Evolutionary conservation across 352 stramenopile species (phyloP).

Genomic region (Globisporangium irregulare): DNA sequence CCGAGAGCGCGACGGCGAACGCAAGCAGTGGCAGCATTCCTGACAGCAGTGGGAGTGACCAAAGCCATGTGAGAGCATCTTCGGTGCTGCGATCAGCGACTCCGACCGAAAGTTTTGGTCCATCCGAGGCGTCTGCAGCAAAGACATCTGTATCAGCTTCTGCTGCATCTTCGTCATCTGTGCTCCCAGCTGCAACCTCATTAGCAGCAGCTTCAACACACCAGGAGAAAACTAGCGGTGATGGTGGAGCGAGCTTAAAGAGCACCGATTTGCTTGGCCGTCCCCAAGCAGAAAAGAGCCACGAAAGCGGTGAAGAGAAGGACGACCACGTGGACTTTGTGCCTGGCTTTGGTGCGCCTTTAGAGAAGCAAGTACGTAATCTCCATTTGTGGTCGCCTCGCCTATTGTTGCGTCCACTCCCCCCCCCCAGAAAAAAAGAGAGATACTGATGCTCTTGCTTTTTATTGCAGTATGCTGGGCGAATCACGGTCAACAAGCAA

Average conservation of each 20-base stretch:
- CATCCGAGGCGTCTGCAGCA: constrained; percentile 5
- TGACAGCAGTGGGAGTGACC: constrained; percentile 14
- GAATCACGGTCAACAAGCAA: constrained; percentile 56
- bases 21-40: not conserved
- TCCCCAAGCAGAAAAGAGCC: constrained; percentile 2
- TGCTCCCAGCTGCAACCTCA: constrained; percentile 14
- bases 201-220: not conserved
- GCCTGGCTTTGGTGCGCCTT: constrained; percentile 58
- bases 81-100: not conserved
- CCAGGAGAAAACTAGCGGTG: not conserved
- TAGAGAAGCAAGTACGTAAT: constrained; percentile 57
- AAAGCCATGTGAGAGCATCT: constrained; percentile 4
- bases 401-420: not conserved
- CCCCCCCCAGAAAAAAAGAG: not conserved
- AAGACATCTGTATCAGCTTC: not conserved
- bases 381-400: constrained; percentile 10
- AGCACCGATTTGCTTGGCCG: constrained; percentile 12
- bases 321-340: constrained; percentile 57
- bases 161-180: constrained; percentile 3
- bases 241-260: not conserved
- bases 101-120: not conserved
- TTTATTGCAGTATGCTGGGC: constrained; percentile 55
- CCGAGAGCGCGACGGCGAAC: not conserved
- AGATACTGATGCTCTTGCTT: not conserved
- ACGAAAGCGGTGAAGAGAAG: constrained; percentile 8